Evolutionary conservation across 2,329 filamentous ascomycete genomes (phyloP), one percentile per base, ranked within the genome.

Genomic region (Metarhizium humberi): DNA sequence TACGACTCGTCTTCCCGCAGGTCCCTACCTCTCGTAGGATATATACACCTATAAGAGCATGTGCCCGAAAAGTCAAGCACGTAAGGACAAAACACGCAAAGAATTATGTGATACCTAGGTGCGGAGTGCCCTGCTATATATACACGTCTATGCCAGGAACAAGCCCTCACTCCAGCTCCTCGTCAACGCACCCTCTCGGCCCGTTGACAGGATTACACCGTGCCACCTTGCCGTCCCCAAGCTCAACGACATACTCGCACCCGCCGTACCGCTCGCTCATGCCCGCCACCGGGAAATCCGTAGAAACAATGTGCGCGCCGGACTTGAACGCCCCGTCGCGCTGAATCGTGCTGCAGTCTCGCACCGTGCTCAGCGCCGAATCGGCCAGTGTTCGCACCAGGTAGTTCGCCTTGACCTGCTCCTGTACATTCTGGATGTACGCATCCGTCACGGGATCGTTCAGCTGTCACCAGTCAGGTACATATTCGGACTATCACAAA

Each of bases 351-450:
- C 66, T 69, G 54, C 75, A 72, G 53, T 66, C 66, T 49, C 56
- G 43, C 8, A 79, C 64, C 0, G 75, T 78, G 2, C 64, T 65
- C 30, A 78, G 65, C 0, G 76, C 75, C 30, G 71, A 68, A 62
- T 79, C 76, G 3, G 74, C 68, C 45, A 75, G 65, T 2, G 76
- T 78, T 49, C 76, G 70, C n/a, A 79, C 71, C 62, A 75, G 73
- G 64, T 78, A 78, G 6, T 72, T 72, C 10, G 73, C 74, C 51
- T 65, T 63, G 25, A 78, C 75, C 42, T 76, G 67, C 7, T 69
- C 62, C 56, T 72, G 71, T 52, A 78, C 77, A 50, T 73, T 68
- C 13, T 62, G 67, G 3, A 67, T 63, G 40, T 72, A 66, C 3
- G 64, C 62, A 1, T 62, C 64, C n/a, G 59, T 60, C 1, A 55